Percentiles rank a stretch among this genome's conserved stretches.
phyloP scores from a whole-genome alignment of 345 rosid species.

The Aquilaria malaccensis region DNA sequence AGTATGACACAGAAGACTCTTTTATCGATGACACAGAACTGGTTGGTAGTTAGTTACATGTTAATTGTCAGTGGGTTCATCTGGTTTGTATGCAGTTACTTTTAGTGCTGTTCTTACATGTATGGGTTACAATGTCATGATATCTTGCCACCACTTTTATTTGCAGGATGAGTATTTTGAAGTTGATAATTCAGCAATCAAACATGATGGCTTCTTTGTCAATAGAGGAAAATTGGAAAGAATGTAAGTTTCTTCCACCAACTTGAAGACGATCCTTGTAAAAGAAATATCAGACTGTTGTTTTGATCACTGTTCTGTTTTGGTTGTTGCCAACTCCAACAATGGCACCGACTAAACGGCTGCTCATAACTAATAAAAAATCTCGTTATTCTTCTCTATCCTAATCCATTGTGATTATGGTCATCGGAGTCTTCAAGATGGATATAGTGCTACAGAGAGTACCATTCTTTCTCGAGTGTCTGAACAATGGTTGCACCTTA shows the following conservation, averaged over 20 bases:
- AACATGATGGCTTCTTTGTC: conserved; percentile 89
- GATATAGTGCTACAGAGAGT: too few relatives aligned
- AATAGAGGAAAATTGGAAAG: conserved; percentile 86
- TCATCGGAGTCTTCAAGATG: too few relatives aligned
- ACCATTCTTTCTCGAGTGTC: too few relatives aligned
- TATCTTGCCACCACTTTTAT: conserved; percentile 6
- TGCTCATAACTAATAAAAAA: too few relatives aligned
- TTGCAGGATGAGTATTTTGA: conserved; percentile 96
- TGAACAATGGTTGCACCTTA: too few relatives aligned
- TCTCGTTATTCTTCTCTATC: too few relatives aligned
- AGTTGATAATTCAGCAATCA: conserved; percentile 85
- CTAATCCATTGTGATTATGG: too few relatives aligned
- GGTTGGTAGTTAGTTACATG: conserved; percentile 40
- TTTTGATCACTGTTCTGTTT: too few relatives aligned
- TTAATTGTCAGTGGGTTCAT: conserved; percentile 1
- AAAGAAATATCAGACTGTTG: too few relatives aligned
- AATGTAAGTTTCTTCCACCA: conserved; percentile 41
- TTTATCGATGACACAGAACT: conserved; percentile 92
- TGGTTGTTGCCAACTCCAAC: too few relatives aligned
- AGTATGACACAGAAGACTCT: conserved; percentile 95
- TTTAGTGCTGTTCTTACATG: neutral
- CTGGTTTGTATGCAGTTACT: neutral
- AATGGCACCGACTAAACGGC: too few relatives aligned
- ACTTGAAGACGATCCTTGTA: too few relatives aligned
- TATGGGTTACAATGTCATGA: neutral